Conservation (phyloP, 2,329 filamentous ascomycete genomes). For the Alternaria tenuissima region DNA sequence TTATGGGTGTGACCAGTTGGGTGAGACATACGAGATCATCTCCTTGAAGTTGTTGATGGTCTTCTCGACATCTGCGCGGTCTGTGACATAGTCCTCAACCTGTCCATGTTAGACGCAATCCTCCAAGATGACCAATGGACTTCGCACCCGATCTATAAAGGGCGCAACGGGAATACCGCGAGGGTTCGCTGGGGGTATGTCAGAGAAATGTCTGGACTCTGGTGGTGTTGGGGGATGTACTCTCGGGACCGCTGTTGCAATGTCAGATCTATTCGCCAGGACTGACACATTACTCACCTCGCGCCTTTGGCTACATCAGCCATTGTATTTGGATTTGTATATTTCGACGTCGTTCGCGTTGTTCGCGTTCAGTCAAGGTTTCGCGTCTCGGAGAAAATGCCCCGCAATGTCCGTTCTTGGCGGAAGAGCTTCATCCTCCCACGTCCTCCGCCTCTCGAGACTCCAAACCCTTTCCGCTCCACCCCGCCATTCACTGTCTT, state of each 20-base stretch:
- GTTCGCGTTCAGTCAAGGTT: constrained; percentile 21
- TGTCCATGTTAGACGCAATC: background rate
- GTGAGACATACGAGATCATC: constrained; percentile 79
- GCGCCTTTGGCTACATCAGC: constrained; percentile 35
- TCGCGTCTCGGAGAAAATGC: constrained; percentile 31
- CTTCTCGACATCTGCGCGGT: constrained; percentile 78
- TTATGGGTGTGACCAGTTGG: background rate
- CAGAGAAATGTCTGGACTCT: constrained; percentile 6
- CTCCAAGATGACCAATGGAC: background rate
- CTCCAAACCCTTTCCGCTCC: background rate
- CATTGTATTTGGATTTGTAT: constrained; percentile 31
- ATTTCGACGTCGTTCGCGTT: constrained; percentile 12
- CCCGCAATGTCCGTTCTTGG: constrained; percentile 25
- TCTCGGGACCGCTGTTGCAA: constrained; percentile 11
- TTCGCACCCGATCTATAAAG: constrained; percentile 17
- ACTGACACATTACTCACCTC: constrained; percentile 25
- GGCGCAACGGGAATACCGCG: constrained; percentile 17
- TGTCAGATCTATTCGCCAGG: background rate
- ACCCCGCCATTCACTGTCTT: background rate
- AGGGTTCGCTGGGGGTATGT: constrained; percentile 48
- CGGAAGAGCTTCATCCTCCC: background rate
- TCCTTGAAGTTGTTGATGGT: constrained; percentile 87
- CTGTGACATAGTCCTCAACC: constrained; percentile 85
- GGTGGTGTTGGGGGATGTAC: constrained; percentile 2
- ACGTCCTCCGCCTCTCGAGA: constrained; percentile 6